phyloP scores from a whole-genome alignment of 768 basidiomycete genomes.

The Suillus lakei region DNA sequence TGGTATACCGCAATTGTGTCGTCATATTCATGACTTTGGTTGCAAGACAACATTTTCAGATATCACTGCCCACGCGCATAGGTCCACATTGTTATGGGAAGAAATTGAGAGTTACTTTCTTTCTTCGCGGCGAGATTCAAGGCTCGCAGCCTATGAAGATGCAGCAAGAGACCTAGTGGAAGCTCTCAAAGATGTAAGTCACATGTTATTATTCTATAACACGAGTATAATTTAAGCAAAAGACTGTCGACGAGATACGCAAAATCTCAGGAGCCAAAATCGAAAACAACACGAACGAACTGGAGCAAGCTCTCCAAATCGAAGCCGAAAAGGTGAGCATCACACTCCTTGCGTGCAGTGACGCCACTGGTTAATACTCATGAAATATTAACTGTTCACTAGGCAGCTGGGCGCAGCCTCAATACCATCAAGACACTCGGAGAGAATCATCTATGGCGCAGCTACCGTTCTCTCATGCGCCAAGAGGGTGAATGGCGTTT shows the following conservation, averaged over 20 bases:
- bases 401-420: background rate
- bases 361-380: background rate
- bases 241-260: background rate
- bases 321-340: background rate
- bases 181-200: background rate
- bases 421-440: background rate
- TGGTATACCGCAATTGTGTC: background rate
- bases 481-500: conserved; percentile 3
- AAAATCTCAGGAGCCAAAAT: background rate
- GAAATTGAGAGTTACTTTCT: background rate
- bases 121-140: conserved; percentile 1
- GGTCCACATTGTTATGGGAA: background rate
- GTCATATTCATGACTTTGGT: background rate
- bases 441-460: background rate
- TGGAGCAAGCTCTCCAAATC: background rate
- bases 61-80: background rate
- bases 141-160: background rate
- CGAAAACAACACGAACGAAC: background rate
- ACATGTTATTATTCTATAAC: background rate
- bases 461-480: background rate
- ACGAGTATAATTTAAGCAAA: background rate
- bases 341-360: background rate
- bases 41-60: background rate
- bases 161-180: background rate
- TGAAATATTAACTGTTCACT: background rate